Conservation (phyloP, 192 early-diverging fungal genomes). For the Allomyces javanicus region DNA sequence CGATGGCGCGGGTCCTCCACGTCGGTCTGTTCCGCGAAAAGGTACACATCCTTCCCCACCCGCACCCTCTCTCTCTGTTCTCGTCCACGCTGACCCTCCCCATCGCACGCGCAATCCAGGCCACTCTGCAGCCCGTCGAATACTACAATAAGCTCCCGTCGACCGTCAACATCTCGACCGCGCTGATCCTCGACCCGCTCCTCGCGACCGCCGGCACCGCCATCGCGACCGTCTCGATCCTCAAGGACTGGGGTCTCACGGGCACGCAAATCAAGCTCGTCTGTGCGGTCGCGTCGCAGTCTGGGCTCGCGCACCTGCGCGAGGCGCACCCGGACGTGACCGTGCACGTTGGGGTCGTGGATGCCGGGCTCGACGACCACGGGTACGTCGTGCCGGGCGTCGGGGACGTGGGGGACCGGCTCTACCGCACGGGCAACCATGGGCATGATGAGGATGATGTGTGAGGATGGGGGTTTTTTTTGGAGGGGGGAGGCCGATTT, state of each 20-base stretch:
- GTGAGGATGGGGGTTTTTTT: too few relatives aligned
- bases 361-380: conserved; percentile 28
- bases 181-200: conserved; percentile 62
- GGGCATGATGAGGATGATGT: too few relatives aligned
- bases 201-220: conserved; percentile 65
- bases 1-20: conserved; percentile 50
- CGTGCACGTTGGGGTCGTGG: conserved; percentile 33
- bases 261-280: conserved; percentile 43
- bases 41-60: conserved; percentile 7
- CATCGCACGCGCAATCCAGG: conserved; percentile 8
- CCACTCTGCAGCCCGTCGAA: conserved; percentile 67
- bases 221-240: conserved; percentile 50
- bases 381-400: conserved; percentile 27
- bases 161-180: conserved; percentile 39
- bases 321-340: conserved; percentile 28
- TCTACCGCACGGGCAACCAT: conserved; percentile 23
- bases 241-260: conserved; percentile 58
- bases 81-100: background rate
- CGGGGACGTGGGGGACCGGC: conserved; percentile 49
- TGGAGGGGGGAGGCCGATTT: too few relatives aligned
- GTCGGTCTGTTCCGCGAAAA: conserved; percentile 65
- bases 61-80: background rate
- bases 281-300: conserved; percentile 29
- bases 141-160: conserved; percentile 78
- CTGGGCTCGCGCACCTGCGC: conserved; percentile 13